phyloP scores from a whole-genome alignment of 306 rosid genomes.

The Prunus dulcis region DNA sequence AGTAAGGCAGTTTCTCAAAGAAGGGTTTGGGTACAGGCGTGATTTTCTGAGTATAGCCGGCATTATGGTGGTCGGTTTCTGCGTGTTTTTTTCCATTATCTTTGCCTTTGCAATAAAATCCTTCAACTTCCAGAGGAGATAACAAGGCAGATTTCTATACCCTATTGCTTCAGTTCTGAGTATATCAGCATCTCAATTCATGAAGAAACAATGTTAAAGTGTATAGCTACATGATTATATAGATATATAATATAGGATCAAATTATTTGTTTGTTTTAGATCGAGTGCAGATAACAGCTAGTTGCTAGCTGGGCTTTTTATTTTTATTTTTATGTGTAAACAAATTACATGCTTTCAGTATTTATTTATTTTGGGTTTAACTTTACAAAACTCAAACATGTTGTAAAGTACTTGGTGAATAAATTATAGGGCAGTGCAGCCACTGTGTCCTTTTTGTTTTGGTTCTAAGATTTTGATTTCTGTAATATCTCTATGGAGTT shows the following conservation, averaged over 20 bases:
- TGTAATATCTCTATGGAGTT: neutral
- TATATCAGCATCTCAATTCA: conserved; percentile 20
- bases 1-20: conserved; percentile 47
- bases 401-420: neutral
- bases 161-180: conserved; percentile 1
- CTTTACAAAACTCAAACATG: neutral
- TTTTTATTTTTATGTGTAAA: conserved; percentile 23
- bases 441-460: neutral
- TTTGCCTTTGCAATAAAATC: conserved; percentile 94
- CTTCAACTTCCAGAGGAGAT: conserved; percentile 99
- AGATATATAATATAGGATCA: neutral
- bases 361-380: no score
- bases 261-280: neutral
- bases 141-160: conserved; percentile 25
- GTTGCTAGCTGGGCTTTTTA: conserved; percentile 18
- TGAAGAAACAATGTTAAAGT: conserved; percentile 10
- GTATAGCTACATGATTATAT: conserved; percentile 39
- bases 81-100: conserved; percentile 69
- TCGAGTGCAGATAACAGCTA: conserved; percentile 13
- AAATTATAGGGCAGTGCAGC: neutral
- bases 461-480: neutral
- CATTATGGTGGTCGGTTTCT: conserved; percentile 80
- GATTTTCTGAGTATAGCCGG: conserved; percentile 75
- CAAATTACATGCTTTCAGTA: conserved; percentile 17
- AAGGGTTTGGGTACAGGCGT: conserved; percentile 72